Conservation (phyloP, 2,329 filamentous ascomycete species). For the Epichloe coenophiala region DNA sequence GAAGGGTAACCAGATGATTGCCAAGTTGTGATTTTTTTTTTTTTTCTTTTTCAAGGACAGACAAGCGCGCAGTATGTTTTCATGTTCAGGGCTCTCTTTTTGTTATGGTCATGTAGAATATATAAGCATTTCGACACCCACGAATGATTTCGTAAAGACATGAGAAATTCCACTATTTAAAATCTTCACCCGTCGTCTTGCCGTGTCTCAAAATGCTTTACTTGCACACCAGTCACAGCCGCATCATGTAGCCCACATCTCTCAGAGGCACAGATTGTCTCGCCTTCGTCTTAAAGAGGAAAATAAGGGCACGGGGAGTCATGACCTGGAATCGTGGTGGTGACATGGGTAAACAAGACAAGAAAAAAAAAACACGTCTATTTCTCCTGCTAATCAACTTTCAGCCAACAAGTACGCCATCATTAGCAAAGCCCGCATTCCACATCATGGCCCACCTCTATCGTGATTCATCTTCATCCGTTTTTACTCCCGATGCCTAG, state of each 20-base stretch:
- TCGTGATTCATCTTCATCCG: conserved; percentile 6
- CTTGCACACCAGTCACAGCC: too few species aligned
- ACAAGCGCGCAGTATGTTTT: neutral
- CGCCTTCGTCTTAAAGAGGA: too few species aligned
- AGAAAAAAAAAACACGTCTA: conserved; percentile 14
- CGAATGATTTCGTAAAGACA: neutral
- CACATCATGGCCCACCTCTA: conserved; percentile 10
- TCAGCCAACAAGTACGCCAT: conserved; percentile 14
- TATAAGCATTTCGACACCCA: conserved; percentile 5
- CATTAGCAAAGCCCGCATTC: conserved; percentile 4
- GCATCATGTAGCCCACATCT: too few species aligned
- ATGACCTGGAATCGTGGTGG: neutral
- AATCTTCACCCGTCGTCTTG: neutral
- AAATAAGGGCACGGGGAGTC: too few species aligned
- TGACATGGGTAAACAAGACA: neutral
- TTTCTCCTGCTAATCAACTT: conserved; percentile 22
- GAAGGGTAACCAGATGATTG: conserved; percentile 52
- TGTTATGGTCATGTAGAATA: conserved; percentile 12
- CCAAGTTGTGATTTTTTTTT: conserved; percentile 47
- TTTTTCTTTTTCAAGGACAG: too few species aligned
- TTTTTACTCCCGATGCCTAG: neutral
- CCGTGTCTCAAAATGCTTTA: neutral
- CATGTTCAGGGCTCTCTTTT: conserved; percentile 4
- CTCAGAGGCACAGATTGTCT: too few species aligned
- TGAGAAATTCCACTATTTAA: neutral